These are phyloP conservation scores for Cornus suecica DNA, from an alignment of 148 eudicot species.

Conservation along the genomic window DNA sequence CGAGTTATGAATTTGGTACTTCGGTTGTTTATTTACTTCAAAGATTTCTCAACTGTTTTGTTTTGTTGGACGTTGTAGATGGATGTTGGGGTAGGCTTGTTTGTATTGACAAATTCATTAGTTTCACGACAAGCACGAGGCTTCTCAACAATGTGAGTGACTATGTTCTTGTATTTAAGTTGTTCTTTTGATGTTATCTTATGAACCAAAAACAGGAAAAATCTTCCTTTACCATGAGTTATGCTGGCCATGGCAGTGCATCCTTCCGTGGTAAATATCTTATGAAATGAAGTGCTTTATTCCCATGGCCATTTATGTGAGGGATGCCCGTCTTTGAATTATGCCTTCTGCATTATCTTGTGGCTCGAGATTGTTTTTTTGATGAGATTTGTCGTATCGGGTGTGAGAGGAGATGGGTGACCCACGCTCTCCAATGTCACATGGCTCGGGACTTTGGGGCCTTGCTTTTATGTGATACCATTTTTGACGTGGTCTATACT, in stretches of 20 bases:
- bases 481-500: too few species aligned
- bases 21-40: not conserved
- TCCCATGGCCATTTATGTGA: not conserved
- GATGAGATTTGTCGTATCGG: too few species aligned
- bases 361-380: too few species aligned
- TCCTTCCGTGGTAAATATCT: not conserved
- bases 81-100: constrained; percentile 97
- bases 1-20: constrained; percentile 3
- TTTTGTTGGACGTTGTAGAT: constrained; percentile 53
- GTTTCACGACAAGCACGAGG: constrained; percentile 97
- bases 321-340: too few species aligned
- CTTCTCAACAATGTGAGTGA: constrained; percentile 54
- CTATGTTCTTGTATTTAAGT: not conserved
- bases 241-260: not conserved
- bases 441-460: too few species aligned
- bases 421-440: too few species aligned
- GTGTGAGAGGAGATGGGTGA: too few species aligned
- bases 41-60: not conserved
- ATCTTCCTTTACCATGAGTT: not conserved
- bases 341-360: too few species aligned
- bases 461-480: too few species aligned
- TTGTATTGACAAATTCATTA: constrained; percentile 81
- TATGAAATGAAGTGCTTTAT: not conserved
- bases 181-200: not conserved
- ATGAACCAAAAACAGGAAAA: not conserved